Evolutionary conservation across 495 filamentous ascomycete species (phyloP).

Genomic region (Penicillium paxilli): DNA sequence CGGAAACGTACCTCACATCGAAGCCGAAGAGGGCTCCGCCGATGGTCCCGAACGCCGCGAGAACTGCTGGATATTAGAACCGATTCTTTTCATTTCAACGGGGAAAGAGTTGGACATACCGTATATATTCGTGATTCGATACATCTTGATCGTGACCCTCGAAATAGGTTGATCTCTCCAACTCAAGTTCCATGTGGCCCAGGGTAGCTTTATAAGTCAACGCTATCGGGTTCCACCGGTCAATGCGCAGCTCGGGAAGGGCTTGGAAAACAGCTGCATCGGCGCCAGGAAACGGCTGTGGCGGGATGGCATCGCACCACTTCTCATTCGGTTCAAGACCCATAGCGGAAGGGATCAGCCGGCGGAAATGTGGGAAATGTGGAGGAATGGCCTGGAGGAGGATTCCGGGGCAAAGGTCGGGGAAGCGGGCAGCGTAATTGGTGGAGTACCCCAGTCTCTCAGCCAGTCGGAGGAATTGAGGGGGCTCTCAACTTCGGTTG

Average conservation of each 20-base stretch:
- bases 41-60: slow-evolving; percentile 53
- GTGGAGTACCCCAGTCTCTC: neutral
- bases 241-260: slow-evolving; percentile 4
- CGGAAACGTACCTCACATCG: slow-evolving; percentile 38
- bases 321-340: slow-evolving; percentile 3
- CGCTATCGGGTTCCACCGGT: neutral
- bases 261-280: neutral
- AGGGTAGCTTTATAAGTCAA: slow-evolving; percentile 13
- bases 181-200: neutral
- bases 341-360: slow-evolving; percentile 21
- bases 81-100: neutral
- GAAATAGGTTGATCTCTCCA: neutral
- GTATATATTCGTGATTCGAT: slow-evolving; percentile 47
- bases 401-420: slow-evolving; percentile 18
- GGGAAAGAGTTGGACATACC: slow-evolving; percentile 24
- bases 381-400: slow-evolving; percentile 18
- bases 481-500: neutral
- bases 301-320: slow-evolving; percentile 10
- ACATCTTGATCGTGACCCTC: slow-evolving; percentile 28
- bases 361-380: slow-evolving; percentile 10
- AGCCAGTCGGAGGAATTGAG: slow-evolving; percentile 20
- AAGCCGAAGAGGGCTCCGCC: slow-evolving; percentile 47
- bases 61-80: slow-evolving; percentile 27
- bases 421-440: slow-evolving; percentile 21
- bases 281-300: neutral